Evolutionary conservation across 1,284 basidiomycete genomes (phyloP), one percentile per base, ranked within the genome.

Genomic region (Sparassis latifolia): DNA sequence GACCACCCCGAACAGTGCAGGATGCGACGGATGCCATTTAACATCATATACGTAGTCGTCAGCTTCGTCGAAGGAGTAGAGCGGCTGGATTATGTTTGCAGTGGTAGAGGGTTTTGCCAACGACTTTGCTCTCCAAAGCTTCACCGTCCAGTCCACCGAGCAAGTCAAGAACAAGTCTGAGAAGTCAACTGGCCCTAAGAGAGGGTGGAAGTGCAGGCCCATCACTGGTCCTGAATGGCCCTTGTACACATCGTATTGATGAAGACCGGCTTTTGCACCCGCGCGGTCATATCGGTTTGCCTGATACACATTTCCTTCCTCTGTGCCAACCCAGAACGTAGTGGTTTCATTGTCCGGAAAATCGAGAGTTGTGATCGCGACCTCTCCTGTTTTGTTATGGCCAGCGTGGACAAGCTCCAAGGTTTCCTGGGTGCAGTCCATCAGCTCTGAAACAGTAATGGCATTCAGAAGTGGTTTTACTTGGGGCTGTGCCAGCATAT

Each of bases 41-140:
- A 94, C 94, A 69, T 98, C 96, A 69, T 97, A 98, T n/a, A 99
- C 92, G 65, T 98, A 98, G 66, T 99, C 96, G 66, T 93, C 92
- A 9, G 92, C 87, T 68, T 97, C 95, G 60, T 99, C 95, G 61
- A 97, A 97, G 42, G 89, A 92, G 66, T 94, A 89, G 20, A 97
- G 59, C 1, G 95, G 91, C 1, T 79, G 49, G 28, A 93, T 76
- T 5, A 69, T 68, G 52, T 84, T 78, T 30, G 74, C 71, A 29
- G 74, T 67, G 10, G 84, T 82, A 31, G 70, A 69, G 27, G 82
- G 76, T 67, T 81, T 85, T 45, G 82, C 75, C 40, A 84, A 70
- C 29, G 78, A 81, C 68, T 82, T 89, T 5, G 88, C 79, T 40
- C 92, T 77, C 94, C 94, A 97, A 1, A 97, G 73, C 69, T 96